Evolutionary conservation across 768 basidiomycete species (phyloP), one percentile per base, ranked within the genome.

Genomic region (Symmetrospora coprosmae): DNA sequence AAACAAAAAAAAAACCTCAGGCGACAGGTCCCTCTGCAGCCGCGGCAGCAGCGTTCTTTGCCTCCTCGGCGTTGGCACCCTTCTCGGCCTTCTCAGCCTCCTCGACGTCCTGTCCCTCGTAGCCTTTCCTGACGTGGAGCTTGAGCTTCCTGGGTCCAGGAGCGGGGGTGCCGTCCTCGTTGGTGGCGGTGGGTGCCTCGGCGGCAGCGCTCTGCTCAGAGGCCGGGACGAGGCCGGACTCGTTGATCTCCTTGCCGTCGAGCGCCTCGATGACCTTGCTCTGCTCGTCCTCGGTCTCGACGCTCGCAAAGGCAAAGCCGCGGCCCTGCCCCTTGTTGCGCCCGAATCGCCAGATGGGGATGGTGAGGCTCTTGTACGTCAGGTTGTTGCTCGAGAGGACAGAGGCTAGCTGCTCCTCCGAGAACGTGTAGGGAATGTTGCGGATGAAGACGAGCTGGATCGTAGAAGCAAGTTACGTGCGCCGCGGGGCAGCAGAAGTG

Each of bases 381-480:
- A 58, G 25, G n/a, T 81, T 84, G 27, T 82, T 86, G 65, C 87
- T 85, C 50, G 82, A 85, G 79, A 97, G 94, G 68, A 94, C 77
- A 50, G 81, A 75, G 27, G 79, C 71, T 65, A 97, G 82, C 51
- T 79, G 84, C 31, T 77, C 83, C 69, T 97, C 91, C 61, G 87
- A 87, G 65, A 92, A 80, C 72, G 76, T 83, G 81, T 92, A 96
- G 41, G 89, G 89, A 62, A 96, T 87, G 77, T 96, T 96, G 76
- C 91, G 92, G 67, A 94, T 87, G 69, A 94, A 94, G 65, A 94
- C 78, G 41, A 58, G 55, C 55, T 58, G 55, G 8, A 31, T n/a
- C 33, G 21, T 4, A 46, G 40, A 56, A 39, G 25, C 43, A 46
- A 23, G 43, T 9, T 17, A n/a, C n/a, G n/a, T n/a, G n/a, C n/a